Evolutionary conservation across 176 grass and related monocot genomes (phyloP).

Genomic region (Juncus effusus): DNA sequence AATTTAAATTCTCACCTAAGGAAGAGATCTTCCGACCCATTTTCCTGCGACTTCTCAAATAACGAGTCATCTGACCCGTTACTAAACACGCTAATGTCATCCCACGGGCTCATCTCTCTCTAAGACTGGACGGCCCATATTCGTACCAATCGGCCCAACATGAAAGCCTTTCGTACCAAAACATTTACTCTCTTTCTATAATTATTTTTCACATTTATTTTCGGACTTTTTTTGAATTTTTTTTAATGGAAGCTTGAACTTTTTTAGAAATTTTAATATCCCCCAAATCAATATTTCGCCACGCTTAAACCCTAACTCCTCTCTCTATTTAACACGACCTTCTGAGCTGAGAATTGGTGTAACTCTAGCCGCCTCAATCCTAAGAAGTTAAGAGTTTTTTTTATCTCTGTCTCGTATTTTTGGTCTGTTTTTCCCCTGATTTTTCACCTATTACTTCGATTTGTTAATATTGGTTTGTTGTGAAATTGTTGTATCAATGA

Average conservation of each 20-base stretch:
- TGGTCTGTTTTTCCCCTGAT: background rate
- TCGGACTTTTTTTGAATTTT: constrained; percentile 48
- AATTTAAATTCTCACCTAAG: constrained; percentile 32
- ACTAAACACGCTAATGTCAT: constrained; percentile 68
- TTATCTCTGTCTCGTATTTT: background rate
- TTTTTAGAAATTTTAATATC: too few species aligned
- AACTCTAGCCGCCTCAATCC: background rate
- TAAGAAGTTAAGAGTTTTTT: too few species aligned
- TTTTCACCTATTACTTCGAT: background rate
- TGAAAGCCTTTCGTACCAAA: constrained; percentile 63
- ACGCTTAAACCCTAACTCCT: too few species aligned
- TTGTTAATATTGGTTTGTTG: background rate
- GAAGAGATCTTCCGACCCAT: constrained; percentile 33
- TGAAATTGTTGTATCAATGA: background rate
- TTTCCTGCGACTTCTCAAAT: constrained; percentile 26
- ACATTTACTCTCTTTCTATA: constrained; percentile 31
- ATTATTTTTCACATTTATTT: constrained; percentile 16
- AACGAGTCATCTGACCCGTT: constrained; percentile 13
- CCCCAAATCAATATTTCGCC: background rate
- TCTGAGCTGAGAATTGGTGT: too few species aligned
- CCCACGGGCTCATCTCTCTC: constrained; percentile 76
- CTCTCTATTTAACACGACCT: background rate
- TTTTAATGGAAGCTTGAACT: too few species aligned
- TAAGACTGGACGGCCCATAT: constrained; percentile 42
- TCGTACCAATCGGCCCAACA: constrained; percentile 25